Evolutionary conservation across 345 rosid species (phyloP).

Genomic region (Sonneratia alba): DNA sequence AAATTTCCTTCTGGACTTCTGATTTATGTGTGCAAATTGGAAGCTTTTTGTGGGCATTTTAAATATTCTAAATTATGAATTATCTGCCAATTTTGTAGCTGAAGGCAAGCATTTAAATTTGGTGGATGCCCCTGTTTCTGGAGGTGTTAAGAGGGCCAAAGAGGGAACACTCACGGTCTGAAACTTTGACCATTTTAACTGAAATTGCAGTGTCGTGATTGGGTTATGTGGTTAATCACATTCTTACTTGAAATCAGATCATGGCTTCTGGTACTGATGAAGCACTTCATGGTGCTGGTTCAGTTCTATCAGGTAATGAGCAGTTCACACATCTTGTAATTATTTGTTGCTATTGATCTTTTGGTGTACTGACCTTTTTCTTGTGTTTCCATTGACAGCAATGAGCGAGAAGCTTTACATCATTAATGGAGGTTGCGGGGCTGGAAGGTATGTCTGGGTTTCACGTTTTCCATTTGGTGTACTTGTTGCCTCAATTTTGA

Average conservation of each 20-base stretch:
- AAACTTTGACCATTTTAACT: conserved; percentile 7
- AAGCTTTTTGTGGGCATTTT: neutral
- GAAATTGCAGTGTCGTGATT: neutral
- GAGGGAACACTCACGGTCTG: conserved; percentile 84
- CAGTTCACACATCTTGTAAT: neutral
- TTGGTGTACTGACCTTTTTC: conserved; percentile 1
- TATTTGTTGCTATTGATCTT: neutral
- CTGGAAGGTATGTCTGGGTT: conserved; percentile 60
- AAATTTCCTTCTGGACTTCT: conserved; percentile 4
- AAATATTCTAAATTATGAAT: neutral
- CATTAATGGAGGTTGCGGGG: conserved; percentile 86
- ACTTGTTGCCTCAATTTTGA: neutral
- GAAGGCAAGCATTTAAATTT: conserved; percentile 70
- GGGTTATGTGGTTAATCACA: conserved; percentile 4
- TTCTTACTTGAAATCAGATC: conserved; percentile 37
- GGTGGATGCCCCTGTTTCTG: conserved; percentile 99
- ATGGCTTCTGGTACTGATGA: conserved; percentile 85
- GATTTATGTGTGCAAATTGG: neutral
- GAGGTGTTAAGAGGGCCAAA: conserved; percentile 88
- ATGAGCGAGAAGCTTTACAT: conserved; percentile 91
- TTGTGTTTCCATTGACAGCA: conserved; percentile 34
- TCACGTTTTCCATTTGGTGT: neutral
- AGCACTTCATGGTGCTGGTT: conserved; percentile 59
- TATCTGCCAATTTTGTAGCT: conserved; percentile 25
- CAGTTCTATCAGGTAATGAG: conserved; percentile 67